Base-by-base conservation (phyloP, 257 asterid genomes). In the Nicotiana otophora region DNA sequence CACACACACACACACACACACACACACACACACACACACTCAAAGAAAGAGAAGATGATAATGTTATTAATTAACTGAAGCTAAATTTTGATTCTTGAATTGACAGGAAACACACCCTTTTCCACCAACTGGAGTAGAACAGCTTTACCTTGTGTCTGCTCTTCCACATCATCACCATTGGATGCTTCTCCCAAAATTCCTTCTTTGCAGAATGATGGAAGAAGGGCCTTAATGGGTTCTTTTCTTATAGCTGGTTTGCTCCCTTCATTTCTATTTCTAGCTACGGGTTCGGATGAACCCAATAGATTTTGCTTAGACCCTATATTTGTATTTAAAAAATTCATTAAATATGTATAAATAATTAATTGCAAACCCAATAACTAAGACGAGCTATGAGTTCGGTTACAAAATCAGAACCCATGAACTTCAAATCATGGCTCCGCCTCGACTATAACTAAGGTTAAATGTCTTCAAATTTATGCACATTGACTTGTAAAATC, bases 181-280 rank as follows among this genome's bases (percentile, higher is more conserved):
- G 90, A 88, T 77, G 87, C 48, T 57, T 39, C 84, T 57, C 84
- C n/a, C 64, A 83, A 70, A 23, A 70, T 80, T 17, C 5, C 48
- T 16, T 17, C 84, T 46, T 26, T 61, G 84, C 86, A 80, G 82
- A 78, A 75, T 30, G 91, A 89, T 61, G 92, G 96, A 66, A 92
- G 97, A 86, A 92, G 98, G 92, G 91, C 88, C 7, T 66, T 94
- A n/a, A 84, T 89, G 90, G 92, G 91, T n/a, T 94, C 84, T 87
- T 84, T 95, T 67, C 86, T 95, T 84, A 90, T 91, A 77, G 89
- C 97, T 79, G 97, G 98, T 93, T 42, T 83, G 51, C 76, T 19
- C 31, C 76, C 7, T 77, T 79, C 7, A 19, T 11, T 63, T 82
- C 31, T 8, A 6, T 8, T 63, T 80, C 2, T 28, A 28, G 30